Conservation (phyloP, 495 filamentous ascomycete species). For the Neurospora intermedia region DNA sequence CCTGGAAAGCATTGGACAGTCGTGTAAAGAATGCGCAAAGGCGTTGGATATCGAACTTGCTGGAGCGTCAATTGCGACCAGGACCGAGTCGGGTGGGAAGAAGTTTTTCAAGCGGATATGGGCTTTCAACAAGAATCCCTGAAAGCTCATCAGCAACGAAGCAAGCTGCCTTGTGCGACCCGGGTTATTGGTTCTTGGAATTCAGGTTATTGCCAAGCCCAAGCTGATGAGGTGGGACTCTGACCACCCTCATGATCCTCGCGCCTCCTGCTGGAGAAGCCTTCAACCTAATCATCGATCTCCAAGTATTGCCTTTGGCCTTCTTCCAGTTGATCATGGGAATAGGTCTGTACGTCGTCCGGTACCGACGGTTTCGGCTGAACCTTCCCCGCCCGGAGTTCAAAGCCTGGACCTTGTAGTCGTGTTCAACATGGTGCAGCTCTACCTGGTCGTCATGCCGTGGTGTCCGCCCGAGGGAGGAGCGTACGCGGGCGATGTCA, state of each 20-base stretch:
- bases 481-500: slow-evolving; percentile 46
- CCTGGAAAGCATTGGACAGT: too few relatives aligned
- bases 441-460: slow-evolving; percentile 50
- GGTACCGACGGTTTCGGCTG: slow-evolving; percentile 37
- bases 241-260: slow-evolving; percentile 54
- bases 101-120: too few relatives aligned
- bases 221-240: too few relatives aligned
- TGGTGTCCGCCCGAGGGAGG: slow-evolving; percentile 55
- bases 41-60: too few relatives aligned
- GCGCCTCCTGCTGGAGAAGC: slow-evolving; percentile 58
- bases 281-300: slow-evolving; percentile 53
- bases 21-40: too few relatives aligned
- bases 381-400: slow-evolving; percentile 37
- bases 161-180: too few relatives aligned
- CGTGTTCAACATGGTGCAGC: slow-evolving; percentile 42
- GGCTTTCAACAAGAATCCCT: too few relatives aligned
- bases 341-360: slow-evolving; percentile 42
- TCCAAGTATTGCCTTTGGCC: slow-evolving; percentile 40
- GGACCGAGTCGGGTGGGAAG: too few relatives aligned
- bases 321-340: slow-evolving; percentile 46
- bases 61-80: too few relatives aligned
- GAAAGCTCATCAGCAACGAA: too few relatives aligned
- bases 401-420: slow-evolving; percentile 41
- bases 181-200: too few relatives aligned
- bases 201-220: too few relatives aligned